Percentiles rank a stretch among this genome's conserved stretches.
phyloP scores from a whole-genome alignment of 2,329 filamentous ascomycete genomes.

The Xylariaceae sp. region DNA sequence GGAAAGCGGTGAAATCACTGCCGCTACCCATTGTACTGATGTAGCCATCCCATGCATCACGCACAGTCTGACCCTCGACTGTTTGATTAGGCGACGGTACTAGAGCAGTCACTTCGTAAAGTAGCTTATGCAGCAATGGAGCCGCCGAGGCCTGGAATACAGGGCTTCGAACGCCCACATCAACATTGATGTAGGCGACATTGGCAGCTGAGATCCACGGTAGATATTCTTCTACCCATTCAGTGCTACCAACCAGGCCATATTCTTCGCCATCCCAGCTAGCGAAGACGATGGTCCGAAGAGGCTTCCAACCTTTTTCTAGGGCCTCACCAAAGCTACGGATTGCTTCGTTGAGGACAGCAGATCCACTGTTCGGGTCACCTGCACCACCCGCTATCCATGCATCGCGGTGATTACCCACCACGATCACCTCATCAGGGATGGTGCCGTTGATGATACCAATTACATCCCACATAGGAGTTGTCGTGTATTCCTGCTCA shows the following conservation, averaged over 20 bases:
- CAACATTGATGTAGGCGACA: slow-evolving; percentile 85
- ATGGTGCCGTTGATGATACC: slow-evolving; percentile 89
- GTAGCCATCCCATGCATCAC: slow-evolving; percentile 65
- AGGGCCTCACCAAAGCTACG: slow-evolving; percentile 72
- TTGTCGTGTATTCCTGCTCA: slow-evolving; percentile 79
- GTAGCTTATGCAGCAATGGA: slow-evolving; percentile 73
- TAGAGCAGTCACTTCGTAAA: slow-evolving; percentile 66
- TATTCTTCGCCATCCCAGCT: slow-evolving; percentile 86
- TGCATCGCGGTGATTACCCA: slow-evolving; percentile 92
- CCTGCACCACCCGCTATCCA: slow-evolving; percentile 84
- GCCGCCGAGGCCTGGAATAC: slow-evolving; percentile 68
- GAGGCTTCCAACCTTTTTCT: slow-evolving; percentile 75
- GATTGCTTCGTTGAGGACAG: slow-evolving; percentile 76
- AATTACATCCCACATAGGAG: slow-evolving; percentile 88
- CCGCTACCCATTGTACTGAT: slow-evolving; percentile 72
- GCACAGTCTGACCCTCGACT: slow-evolving; percentile 66
- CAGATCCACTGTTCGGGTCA: slow-evolving; percentile 82
- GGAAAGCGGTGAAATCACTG: slow-evolving; percentile 75
- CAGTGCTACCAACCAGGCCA: slow-evolving; percentile 81
- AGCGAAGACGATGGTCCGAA: slow-evolving; percentile 89
- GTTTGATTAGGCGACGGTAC: slow-evolving; percentile 78
- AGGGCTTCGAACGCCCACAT: slow-evolving; percentile 70
- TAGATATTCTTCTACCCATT: slow-evolving; percentile 90
- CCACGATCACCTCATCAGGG: slow-evolving; percentile 79
- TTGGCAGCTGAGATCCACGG: slow-evolving; percentile 75